Conservation (phyloP, 305 asterid genomes). For the Solanum hybrid region DNA sequence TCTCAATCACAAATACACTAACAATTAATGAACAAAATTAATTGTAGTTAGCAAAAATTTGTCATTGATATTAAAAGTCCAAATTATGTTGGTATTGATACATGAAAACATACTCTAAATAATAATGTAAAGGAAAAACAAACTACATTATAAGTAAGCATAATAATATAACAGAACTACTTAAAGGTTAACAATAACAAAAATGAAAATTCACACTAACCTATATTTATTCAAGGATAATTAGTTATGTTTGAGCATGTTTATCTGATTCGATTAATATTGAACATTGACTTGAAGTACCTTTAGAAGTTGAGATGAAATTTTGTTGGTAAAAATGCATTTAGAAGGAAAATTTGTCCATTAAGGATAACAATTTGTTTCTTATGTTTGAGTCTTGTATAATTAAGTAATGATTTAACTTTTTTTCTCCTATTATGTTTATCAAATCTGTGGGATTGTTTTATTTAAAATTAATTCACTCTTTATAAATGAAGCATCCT, state of each 20-base stretch:
- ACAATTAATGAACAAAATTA: neutral
- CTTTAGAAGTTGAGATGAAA: neutral
- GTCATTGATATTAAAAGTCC: neutral
- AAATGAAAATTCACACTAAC: neutral
- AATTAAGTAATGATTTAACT: neutral
- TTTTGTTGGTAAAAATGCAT: neutral
- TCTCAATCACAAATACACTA: neutral
- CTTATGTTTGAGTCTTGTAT: neutral
- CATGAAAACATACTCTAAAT: neutral
- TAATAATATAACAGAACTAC: neutral
- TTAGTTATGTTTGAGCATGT: neutral
- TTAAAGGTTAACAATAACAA: neutral
- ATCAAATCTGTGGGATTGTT: neutral
- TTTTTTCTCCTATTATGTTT: neutral
- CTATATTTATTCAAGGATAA: neutral
- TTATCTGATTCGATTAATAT: no score
- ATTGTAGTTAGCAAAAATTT: neutral
- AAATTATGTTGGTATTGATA: neutral
- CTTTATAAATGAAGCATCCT: neutral
- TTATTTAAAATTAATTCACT: neutral
- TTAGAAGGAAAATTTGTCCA: neutral
- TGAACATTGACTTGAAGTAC: neutral
- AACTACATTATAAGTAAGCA: neutral
- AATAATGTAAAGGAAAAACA: neutral
- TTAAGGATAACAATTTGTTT: neutral